Evolutionary conservation across 768 basidiomycete genomes (phyloP), one percentile per base, ranked within the genome.

Genomic region (Boletus eberwhitei): DNA sequence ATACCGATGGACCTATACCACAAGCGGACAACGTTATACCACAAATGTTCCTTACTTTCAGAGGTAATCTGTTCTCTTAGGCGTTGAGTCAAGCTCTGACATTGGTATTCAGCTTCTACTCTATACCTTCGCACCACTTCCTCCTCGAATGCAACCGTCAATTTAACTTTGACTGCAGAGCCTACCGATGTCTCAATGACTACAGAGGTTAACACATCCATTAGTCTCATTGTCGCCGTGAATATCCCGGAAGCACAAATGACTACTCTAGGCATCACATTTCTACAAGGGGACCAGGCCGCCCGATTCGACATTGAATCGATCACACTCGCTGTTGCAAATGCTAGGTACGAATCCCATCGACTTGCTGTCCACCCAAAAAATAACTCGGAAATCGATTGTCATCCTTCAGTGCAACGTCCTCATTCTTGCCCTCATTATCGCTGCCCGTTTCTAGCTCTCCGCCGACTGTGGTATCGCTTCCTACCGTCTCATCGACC

Each of bases 31-130:
- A 76, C 52, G 73, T 81, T 37, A 66, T 82, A 53, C 83, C 82
- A 2, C 84, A 85, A 54, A 72, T 84, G 71, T 85, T 84, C 61
- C 64, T 85, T 51, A 72, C 70, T 32, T 82, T 84, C 68, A 74
- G 73, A 72, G 83, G 83, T 82, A 59, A 50, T 43, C 21, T n/a
- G 5, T 21, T 34, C 16, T 2, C 41, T 34, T 14, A 47, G n/a
- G 19, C 16, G 31, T 12, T 9, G 14, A 21, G 12, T 41, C 47
- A 12, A 37, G 26, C 14, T 35, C 54, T 66, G 39, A 68, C 21
- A 37, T 24, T 17, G 16, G 5, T 29, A 0, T 44, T 37, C 53
- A 81, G 80, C 77, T n/a, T 77, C 75, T 9, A 65, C 71, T 4
- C 61, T 82, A 7, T 77, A 71, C 57, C 67, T 83, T 36, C 68